These are phyloP conservation scores for Inga oerstediana DNA, from an alignment of 306 rosid genomes.

Conservation along the genomic window DNA sequence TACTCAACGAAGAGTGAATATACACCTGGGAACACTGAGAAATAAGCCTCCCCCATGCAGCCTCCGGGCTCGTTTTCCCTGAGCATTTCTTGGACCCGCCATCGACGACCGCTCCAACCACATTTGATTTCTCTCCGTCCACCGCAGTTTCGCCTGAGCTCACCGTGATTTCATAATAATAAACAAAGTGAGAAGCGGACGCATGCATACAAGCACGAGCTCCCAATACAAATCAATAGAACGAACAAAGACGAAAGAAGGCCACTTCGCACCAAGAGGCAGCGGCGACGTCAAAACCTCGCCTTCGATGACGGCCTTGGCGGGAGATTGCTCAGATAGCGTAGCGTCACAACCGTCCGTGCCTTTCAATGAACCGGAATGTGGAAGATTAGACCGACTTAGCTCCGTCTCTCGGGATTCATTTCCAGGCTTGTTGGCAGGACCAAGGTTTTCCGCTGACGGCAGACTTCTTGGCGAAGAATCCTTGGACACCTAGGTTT, in stretches of 20 bases:
- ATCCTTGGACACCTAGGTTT: conserved; percentile 67
- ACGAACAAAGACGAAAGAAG: neutral
- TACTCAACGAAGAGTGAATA: conserved; percentile 23
- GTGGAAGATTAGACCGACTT: conserved; percentile 74
- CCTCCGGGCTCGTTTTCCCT: conserved; percentile 38
- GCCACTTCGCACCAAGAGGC: conserved; percentile 47
- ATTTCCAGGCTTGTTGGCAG: conserved; percentile 65
- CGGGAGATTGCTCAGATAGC: conserved; percentile 50
- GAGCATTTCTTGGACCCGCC: conserved; percentile 59
- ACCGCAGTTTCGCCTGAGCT: conserved; percentile 51
- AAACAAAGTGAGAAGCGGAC: conserved; percentile 36
- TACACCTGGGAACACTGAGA: conserved; percentile 90
- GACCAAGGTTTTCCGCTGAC: conserved; percentile 51
- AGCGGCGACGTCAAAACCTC: conserved; percentile 61
- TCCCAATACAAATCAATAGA: neutral
- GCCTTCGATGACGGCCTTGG: conserved; percentile 43
- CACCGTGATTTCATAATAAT: conserved; percentile 17
- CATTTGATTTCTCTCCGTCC: conserved; percentile 56
- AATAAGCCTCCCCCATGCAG: conserved; percentile 86
- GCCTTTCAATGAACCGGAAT: conserved; percentile 54
- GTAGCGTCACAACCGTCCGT: conserved; percentile 51
- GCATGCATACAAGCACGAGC: conserved; percentile 30
- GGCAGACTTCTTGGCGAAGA: conserved; percentile 58
- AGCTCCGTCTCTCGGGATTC: conserved; percentile 57
- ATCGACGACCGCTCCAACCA: conserved; percentile 24